Evolutionary conservation across 345 rosid species (phyloP).

Genomic region (Eutrema heterophyllum): DNA sequence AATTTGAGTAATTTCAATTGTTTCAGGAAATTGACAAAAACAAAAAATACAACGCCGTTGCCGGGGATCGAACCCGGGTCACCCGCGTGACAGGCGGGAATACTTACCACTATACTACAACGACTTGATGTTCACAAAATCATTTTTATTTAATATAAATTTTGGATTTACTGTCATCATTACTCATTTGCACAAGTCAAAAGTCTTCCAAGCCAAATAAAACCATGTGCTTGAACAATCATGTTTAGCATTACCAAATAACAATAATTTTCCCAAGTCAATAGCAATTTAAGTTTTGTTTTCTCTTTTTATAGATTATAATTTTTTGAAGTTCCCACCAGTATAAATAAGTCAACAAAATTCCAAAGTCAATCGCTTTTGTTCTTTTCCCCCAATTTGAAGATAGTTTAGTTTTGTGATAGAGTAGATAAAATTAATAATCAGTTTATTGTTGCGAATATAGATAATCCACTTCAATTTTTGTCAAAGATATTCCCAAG

Average conservation of each 20-base stretch:
- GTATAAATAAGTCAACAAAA: not conserved
- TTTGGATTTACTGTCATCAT: no score
- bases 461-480: not conserved
- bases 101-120: no score
- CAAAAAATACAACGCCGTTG: conserved; percentile 11
- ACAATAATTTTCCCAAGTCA: no score
- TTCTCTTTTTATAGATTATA: not conserved
- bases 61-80: conserved; percentile 92
- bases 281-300: not conserved
- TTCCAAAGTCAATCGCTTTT: not conserved
- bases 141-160: no score
- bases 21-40: no score
- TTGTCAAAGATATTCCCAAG: not conserved
- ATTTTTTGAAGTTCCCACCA: not conserved
- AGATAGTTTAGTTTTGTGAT: not conserved
- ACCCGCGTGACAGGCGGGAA: conserved; percentile 84
- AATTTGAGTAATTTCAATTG: no score
- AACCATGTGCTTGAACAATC: no score
- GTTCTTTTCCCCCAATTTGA: not conserved
- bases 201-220: no score
- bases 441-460: not conserved
- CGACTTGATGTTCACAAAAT: no score
- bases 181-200: no score
- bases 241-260: no score
- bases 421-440: not conserved